Evolutionary conservation across 2,329 filamentous ascomycete genomes (phyloP), one percentile per base, ranked within the genome.

Genomic region (Botryosphaeria agaves): DNA sequence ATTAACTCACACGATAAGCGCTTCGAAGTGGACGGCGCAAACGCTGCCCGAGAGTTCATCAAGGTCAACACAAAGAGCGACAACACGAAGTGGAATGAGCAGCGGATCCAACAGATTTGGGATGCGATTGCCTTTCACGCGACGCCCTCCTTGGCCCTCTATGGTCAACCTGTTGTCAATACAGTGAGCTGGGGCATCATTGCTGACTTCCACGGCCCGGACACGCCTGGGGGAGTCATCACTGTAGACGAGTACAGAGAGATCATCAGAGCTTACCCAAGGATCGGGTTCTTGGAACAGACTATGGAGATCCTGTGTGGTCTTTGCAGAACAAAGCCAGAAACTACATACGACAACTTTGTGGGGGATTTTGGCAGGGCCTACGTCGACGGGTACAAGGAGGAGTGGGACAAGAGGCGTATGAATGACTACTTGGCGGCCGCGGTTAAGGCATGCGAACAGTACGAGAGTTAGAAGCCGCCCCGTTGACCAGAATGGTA

Each of bases 1-100:
- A 32, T 57, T 6, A 36, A 61, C 11, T 58, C 54, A 23, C 28
- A 38, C 1, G 59, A 65, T 42, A 58, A 57, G 17, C 53, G 61
- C 6, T 66, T 66, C 41, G 62, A 67, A 35, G 57, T 66, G 15
- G 62, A 66, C 38, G 55, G 61, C 9, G 62, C 61, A 6, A 53
- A 59, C 32, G 55, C 51, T 2, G 57, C 61, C 1, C 42, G 55
- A 1, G 42, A 52, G 1, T 63, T 62, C 33, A 31, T 62, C 28
- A 32, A 31, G 19, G 30, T 24, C 24, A 29, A 49, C 31, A 37
- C 36, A 12, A 32, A 33, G n/a, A 32, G 38, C 5, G n/a, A n/a
- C n/a, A n/a, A n/a, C n/a, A n/a, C n/a, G n/a, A n/a, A n/a, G n/a
- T 62, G 57, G 56, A 50, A 58, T 28, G 44, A 53, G 17, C 47